Evolutionary conservation across 176 grass and related monocot species (phyloP).

Genomic region (Rhynchospora breviuscula): DNA sequence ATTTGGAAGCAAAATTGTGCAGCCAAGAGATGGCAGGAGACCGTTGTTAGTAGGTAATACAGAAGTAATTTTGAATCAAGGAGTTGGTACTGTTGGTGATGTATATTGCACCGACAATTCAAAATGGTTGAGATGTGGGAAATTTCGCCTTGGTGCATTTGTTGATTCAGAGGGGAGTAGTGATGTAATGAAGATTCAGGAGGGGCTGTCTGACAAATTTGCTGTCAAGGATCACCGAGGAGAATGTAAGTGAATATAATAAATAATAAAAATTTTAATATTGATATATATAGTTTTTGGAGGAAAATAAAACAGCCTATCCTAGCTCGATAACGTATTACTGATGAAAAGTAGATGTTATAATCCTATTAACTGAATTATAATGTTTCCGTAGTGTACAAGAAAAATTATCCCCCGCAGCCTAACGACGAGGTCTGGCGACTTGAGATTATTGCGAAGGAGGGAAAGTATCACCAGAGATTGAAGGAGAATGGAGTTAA

Average conservation of each 20-base stretch:
- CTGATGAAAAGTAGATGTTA: too few species aligned
- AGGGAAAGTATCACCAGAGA: conserved; percentile 12
- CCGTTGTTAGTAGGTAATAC: conserved; percentile 68
- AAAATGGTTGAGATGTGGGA: conserved; percentile 72
- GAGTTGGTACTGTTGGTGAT: conserved; percentile 57
- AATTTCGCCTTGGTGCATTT: conserved; percentile 59
- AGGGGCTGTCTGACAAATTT: conserved; percentile 79
- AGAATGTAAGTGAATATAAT: conserved; percentile 47
- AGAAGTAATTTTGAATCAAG: conserved; percentile 56
- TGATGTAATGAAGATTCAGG: conserved; percentile 45
- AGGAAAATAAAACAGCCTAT: too few species aligned
- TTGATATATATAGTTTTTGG: too few species aligned
- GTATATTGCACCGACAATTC: conserved; percentile 85
- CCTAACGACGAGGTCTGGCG: conserved; percentile 11
- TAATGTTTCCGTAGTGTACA: neutral
- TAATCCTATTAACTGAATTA: neutral
- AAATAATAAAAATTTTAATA: too few species aligned
- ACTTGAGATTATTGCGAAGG: neutral
- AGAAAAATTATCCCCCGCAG: neutral
- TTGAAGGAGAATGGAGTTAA: conserved; percentile 13
- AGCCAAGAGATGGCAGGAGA: conserved; percentile 74
- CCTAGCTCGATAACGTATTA: too few species aligned
- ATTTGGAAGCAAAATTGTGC: conserved; percentile 64
- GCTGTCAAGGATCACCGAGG: conserved; percentile 92
- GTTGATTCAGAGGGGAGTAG: neutral